Evolutionary conservation across 805 yeast species (phyloP).

Genomic region (Tetrapisispora iriomotensis): DNA sequence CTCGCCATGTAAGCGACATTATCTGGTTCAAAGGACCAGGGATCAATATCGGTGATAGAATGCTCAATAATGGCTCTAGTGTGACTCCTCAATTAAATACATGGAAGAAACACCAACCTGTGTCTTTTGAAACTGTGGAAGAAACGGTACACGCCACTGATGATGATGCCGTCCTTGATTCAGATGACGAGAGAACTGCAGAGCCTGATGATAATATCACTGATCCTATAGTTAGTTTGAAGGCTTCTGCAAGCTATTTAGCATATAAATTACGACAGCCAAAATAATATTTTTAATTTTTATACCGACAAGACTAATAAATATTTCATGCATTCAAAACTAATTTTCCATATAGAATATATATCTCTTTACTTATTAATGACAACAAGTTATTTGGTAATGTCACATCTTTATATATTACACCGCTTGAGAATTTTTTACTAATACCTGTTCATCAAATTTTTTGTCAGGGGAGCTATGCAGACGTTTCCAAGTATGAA

Average conservation of each 20-base stretch:
- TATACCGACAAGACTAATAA: no score
- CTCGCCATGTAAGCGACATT: slow-evolving; percentile 31
- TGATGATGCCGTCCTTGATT: slow-evolving; percentile 5
- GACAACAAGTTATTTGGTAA: no score
- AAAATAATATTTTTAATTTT: no score
- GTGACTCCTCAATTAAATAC: slow-evolving; percentile 11
- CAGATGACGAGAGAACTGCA: slow-evolving; percentile 13
- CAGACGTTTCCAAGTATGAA: slow-evolving; percentile 62
- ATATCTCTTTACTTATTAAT: no score
- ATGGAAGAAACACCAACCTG: slow-evolving; percentile 18
- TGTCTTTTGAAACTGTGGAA: slow-evolving; percentile 20
- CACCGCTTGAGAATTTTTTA: no score
- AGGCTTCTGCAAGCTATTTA: slow-evolving; percentile 68
- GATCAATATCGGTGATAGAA: slow-evolving; percentile 34
- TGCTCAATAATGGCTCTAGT: slow-evolving; percentile 21
- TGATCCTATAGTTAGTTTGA: slow-evolving; percentile 23
- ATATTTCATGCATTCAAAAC: no score
- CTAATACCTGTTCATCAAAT: slow-evolving; percentile 31
- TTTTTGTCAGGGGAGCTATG: slow-evolving; percentile 41
- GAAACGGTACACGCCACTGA: slow-evolving; percentile 9
- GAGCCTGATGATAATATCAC: slow-evolving; percentile 15
- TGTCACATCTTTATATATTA: no score
- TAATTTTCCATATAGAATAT: no score
- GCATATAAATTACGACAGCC: slow-evolving; percentile 40
- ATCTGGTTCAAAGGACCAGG: slow-evolving; percentile 69